A percentile compares a stretch with the other conserved stretches of the same genome.
Conservation (phyloP, 2,329 filamentous ascomycete genomes). For the Ophiostoma montium region DNA sequence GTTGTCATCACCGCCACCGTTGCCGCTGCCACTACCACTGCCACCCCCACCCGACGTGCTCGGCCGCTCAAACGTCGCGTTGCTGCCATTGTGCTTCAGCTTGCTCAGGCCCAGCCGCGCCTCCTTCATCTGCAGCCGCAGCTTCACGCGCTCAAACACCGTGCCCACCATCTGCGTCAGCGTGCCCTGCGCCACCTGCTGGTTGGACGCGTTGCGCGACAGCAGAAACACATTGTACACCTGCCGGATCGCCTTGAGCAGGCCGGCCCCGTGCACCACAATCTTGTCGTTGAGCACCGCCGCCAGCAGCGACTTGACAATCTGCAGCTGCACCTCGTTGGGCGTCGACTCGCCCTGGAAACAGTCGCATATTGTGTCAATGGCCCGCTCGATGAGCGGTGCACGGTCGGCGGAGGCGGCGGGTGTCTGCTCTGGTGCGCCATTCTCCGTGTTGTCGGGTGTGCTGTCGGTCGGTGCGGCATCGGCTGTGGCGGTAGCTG, state of each 20-base stretch:
- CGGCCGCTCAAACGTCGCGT: conserved; percentile 36
- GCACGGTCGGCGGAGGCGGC: conserved; percentile 26
- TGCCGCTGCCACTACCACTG: too few relatives aligned
- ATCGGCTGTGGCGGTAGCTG: conserved; percentile 8
- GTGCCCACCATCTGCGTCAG: conserved; percentile 98
- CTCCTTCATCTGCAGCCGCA: conserved; percentile 75
- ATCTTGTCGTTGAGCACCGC: conserved; percentile 98
- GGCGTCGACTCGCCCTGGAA: conserved; percentile 94
- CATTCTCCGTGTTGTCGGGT: conserved; percentile 6
- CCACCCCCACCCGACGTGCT: too few relatives aligned
- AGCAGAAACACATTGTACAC: conserved; percentile 98
- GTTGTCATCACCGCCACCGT: conserved; percentile 18
- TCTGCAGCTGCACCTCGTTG: conserved; percentile 87
- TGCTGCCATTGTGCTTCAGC: conserved; percentile 38
- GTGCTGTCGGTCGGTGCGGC: conserved; percentile 18
- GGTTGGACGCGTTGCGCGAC: conserved; percentile 84
- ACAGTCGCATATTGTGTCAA: conserved; percentile 98
- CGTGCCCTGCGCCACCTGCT: conserved; percentile 93
- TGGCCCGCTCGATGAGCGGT: conserved; percentile 89
- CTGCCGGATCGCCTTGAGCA: conserved; percentile 91
- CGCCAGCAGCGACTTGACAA: conserved; percentile 89
- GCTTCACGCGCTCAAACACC: conserved; percentile 89
- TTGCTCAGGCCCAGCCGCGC: conserved; percentile 46
- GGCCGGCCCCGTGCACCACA: conserved; percentile 88
- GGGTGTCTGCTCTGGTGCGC: conserved; percentile 12